Evolutionary conservation across 73 alveolate genomes (phyloP).

Genomic region (Paramecium sexaurelia): DNA sequence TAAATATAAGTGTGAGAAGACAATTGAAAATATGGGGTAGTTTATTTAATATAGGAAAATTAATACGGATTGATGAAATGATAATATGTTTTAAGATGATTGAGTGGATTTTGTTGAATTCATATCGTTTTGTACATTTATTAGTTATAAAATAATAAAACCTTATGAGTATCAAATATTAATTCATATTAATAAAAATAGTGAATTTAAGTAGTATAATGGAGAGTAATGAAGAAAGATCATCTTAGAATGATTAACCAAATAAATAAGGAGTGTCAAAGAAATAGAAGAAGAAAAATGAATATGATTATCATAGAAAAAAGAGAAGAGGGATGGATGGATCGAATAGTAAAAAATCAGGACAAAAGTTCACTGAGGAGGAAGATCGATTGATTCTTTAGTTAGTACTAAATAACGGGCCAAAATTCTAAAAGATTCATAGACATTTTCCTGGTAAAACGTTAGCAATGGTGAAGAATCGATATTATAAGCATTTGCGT

Average conservation of each 20-base stretch:
- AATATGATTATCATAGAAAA: not conserved
- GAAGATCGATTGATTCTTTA: conserved; percentile 23
- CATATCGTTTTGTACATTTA: not conserved
- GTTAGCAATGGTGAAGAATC: conserved; percentile 50
- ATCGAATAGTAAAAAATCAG: not conserved
- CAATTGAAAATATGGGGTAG: too few relatives aligned
- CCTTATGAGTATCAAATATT: not conserved
- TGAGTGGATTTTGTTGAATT: not conserved
- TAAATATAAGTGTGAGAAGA: not conserved
- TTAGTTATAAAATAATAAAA: not conserved
- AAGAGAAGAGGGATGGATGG: conserved; percentile 16
- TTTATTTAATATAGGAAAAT: too few relatives aligned
- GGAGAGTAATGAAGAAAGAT: not conserved
- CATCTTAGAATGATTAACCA: not conserved
- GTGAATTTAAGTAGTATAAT: not conserved
- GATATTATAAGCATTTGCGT: conserved; percentile 25
- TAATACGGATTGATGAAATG: too few relatives aligned
- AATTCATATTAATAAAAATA: not conserved
- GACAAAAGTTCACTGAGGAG: conserved; percentile 37
- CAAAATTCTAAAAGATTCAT: conserved; percentile 49
- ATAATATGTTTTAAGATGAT: not conserved
- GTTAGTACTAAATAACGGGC: conserved; percentile 21
- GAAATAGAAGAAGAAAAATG: conserved; percentile 1
- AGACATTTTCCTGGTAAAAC: conserved; percentile 51
- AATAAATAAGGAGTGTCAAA: not conserved